Evolutionary conservation across 768 basidiomycete genomes (phyloP), one percentile per base, ranked within the genome.

Genomic region (Trametes meyenii): DNA sequence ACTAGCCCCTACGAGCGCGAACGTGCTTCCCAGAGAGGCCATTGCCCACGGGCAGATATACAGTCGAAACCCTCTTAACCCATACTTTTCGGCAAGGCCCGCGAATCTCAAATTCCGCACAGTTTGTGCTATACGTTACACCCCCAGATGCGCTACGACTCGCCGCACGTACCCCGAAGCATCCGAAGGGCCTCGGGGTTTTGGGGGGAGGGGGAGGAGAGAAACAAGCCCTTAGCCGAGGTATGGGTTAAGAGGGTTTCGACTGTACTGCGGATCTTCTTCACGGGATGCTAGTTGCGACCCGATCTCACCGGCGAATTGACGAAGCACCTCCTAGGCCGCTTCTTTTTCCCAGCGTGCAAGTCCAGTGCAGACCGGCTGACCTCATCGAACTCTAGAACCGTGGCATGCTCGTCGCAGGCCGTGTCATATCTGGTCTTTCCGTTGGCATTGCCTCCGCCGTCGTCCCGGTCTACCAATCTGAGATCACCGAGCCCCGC

Each of bases 401-500:
- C 69, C 86, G 86, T 45, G 87, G 81, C n/a, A 90, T 90, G 87
- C 82, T 91, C 44, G 86, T 89, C 48, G 66, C 63, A 36, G 72
- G 70, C 39, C 72, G 73, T 73, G 74, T 91, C 70, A 81, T 90
- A 57, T 82, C 84, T 26, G 89, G 89, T 42, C 62, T 87, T 44
- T 82, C 88, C 4, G 86, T 90, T 60, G 88, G 87, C 63, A 77
- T 89, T 17, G 76, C 86, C 38, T 86, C 84, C 63, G 80, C 83
- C 35, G 79, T 87, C 39, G 88, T 90, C 6, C 88, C 88, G 23
- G 83, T 90, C 68, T 89, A 89, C 69, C 88, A 90, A 73, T 86
- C 87, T 38, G 87, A 89, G 74, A 84, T 89, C 66, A 85, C 86
- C n/a, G 81, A 84, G 5, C 88, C 88, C 17, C 71, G 80, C 36